phyloP scores from a whole-genome alignment of 306 rosid genomes.

The Glycine tomentella region DNA sequence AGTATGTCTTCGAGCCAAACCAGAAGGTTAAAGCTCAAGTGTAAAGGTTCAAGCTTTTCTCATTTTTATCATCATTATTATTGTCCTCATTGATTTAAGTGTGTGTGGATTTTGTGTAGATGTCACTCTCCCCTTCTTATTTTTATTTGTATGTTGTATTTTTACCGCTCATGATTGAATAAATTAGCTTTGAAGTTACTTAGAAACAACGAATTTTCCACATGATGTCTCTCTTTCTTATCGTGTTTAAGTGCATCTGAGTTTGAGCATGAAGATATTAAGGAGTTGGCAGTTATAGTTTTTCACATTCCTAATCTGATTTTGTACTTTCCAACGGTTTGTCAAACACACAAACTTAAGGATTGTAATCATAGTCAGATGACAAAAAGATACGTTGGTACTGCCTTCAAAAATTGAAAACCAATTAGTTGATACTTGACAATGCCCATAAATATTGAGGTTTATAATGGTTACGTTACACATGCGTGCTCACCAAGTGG shows the following conservation, averaged over 20 bases:
- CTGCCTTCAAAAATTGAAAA: too few species aligned
- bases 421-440: background rate
- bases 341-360: too few species aligned
- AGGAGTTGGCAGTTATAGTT: too few species aligned
- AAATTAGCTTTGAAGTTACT: slow-evolving; percentile 50
- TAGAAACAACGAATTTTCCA: too few species aligned
- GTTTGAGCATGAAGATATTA: background rate
- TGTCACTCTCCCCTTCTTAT: too few species aligned
- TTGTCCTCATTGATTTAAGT: slow-evolving; percentile 46
- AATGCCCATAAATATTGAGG: background rate
- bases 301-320: too few species aligned
- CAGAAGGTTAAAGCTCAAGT: slow-evolving; percentile 63
- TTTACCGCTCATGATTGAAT: slow-evolving; percentile 46
- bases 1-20: slow-evolving; percentile 83
- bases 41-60: background rate
- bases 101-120: slow-evolving; percentile 46
- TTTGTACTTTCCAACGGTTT: too few species aligned
- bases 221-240: background rate
- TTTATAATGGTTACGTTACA: background rate
- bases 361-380: too few species aligned
- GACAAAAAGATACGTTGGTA: too few species aligned
- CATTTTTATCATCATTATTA: slow-evolving; percentile 14
- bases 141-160: slow-evolving; percentile 51
- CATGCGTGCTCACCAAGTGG: background rate
- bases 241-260: slow-evolving; percentile 27